These are phyloP conservation scores for Chlorella variabilis DNA, from an alignment of 163 green algal species.

Conservation along the genomic window DNA sequence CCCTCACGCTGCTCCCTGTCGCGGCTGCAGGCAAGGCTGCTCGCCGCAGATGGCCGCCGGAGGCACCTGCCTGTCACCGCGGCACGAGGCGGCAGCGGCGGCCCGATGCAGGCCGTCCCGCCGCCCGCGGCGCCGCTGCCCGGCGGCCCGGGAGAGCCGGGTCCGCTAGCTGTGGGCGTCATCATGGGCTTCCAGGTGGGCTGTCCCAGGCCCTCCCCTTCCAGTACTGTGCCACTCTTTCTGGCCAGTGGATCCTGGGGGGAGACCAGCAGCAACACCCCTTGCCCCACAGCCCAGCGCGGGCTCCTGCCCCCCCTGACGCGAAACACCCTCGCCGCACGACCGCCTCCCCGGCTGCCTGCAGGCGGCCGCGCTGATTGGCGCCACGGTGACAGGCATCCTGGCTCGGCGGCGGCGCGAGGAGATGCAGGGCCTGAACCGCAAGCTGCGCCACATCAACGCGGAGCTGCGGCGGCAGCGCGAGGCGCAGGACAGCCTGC, in stretches of 20 bases:
- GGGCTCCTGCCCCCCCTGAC: too few relatives aligned
- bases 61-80: too few relatives aligned
- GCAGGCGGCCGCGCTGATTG: constrained; percentile 33
- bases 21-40: too few relatives aligned
- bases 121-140: neutral
- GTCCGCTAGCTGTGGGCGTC: neutral
- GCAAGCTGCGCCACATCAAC: constrained; percentile 57
- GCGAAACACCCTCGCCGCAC: too few relatives aligned
- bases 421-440: constrained; percentile 42
- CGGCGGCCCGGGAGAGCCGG: neutral
- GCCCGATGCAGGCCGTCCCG: neutral
- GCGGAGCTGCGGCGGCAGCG: constrained; percentile 36
- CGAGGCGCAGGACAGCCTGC: constrained; percentile 6
- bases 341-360: too few relatives aligned
- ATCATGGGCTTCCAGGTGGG: constrained; percentile 24
- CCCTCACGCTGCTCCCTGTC: too few relatives aligned
- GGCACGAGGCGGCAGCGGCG: neutral
- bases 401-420: constrained; percentile 40
- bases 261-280: too few relatives aligned
- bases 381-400: constrained; percentile 31
- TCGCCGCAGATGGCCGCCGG: too few relatives aligned
- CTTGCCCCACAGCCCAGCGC: too few relatives aligned
- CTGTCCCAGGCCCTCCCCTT: too few relatives aligned
- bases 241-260: too few relatives aligned
- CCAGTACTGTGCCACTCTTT: too few relatives aligned